Evolutionary conservation across 306 rosid species (phyloP), one percentile per base, ranked within the genome.

Genomic region (Alnus rubra): DNA sequence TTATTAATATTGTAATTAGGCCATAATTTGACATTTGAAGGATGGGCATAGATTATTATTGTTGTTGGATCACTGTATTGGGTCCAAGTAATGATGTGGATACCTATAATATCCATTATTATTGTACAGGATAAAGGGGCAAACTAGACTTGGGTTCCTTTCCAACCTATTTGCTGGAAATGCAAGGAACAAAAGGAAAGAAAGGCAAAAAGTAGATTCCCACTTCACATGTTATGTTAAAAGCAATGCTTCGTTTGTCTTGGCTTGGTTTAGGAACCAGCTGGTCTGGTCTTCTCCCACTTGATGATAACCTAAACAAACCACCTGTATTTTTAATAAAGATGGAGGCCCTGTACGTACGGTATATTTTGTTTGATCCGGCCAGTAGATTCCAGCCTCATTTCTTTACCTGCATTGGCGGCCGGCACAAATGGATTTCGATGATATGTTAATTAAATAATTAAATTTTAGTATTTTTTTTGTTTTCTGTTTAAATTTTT

Each of bases 151-250:
- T 84, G 85, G 83, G 73, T 69, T 79, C 78, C 86, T 83, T 82
- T 90, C 88, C 90, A 92, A 82, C 87, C 86, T 82, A 89, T 81
- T 89, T 89, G 94, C 91, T 85, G 88, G 87, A 90, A 87, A 86
- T 88, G 86, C 82, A 88, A 89, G 93, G 87, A 84, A 88, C 90
- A 84, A 81, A 83, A 76, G 77, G 80, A 76, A 73, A 80, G 28
- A 77, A 64, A 84, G 77, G 81, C 62, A 81, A 87, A 73, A 92
- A 86, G 92, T 82, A 92, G 96, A 89, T 88, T 89, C 94, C 92
- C 85, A 37, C 7, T 49, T 74, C 89, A 84, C 93, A 89, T 87
- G 89, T 83, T 79, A 49, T 79, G 82, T 79, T 83, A 48, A 63
- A 73, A 73, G 85, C 87, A 86, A 82, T 85, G 86, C 90, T 87